Base-by-base conservation (phyloP, 192 early-diverging fungal genomes). In the Umbelopsis vinacea region DNA sequence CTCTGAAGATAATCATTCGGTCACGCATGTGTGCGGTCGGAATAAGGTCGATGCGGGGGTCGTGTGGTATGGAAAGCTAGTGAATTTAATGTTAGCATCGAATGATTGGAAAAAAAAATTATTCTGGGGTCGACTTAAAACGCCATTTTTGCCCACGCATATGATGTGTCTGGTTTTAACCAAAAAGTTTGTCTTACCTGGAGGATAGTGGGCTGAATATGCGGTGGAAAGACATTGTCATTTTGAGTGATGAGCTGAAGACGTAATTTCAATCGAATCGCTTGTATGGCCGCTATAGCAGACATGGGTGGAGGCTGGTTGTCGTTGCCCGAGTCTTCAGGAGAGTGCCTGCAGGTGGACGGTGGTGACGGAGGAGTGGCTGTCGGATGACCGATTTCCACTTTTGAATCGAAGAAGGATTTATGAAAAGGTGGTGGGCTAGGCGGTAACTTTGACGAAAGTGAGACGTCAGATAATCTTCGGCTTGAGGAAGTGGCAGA, bases 1-100 rank as follows among this genome's bases (percentile, higher is more conserved):
- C 72, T 66, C 75, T 63, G 69, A 76, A 81, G 19, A 81, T 47
- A 66, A 81, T 81, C 79, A 81, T 81, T 67, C 79, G 75, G 69
- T 81, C 79, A 24, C 79, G 75, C 71, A 81, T 76, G 38, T 81
- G 79, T 6, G 55, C 29, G 4, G 75, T 68, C 2, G 79, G 75
- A 38, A 81, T 69, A 6, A 76, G 48, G 33, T 81, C 79, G 15
- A 81, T 81, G 40, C 79, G 72, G 9, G 79, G 76, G 57, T 81
- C 79, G 43, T 81, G 79, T 12, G 79, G 76, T 7, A 81, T 68
- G 11, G 71, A 71, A 19, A 79, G 68, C 77, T 79, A 19, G 8
- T 69, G n/a, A 43, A 43, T 12, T 43, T 43, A 43, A 43, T 43
- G 40, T 45, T 21, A 24, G 23, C 10, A 54, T 43, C 50, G 37